Evolutionary conservation across 345 rosid species (phyloP).

Genomic region (Acer negundo): DNA sequence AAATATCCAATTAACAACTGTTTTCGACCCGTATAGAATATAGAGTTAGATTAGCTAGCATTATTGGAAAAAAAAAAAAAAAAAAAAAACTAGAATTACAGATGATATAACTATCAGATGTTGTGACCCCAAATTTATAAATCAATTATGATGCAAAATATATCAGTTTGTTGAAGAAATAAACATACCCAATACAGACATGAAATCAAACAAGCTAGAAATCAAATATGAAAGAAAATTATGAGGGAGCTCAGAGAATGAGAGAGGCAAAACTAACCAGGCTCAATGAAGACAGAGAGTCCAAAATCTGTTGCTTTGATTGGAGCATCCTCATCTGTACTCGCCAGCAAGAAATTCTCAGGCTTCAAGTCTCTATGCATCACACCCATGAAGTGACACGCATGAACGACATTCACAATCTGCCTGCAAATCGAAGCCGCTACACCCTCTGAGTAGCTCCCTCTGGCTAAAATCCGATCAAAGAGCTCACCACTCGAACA

Average conservation of each 20-base stretch:
- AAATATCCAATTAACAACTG: too few species aligned
- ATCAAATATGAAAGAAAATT: not conserved
- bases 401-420: conserved; percentile 84
- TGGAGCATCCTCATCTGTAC: conserved; percentile 45
- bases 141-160: not conserved
- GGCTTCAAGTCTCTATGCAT: conserved; percentile 94
- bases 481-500: conserved; percentile 97
- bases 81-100: not conserved
- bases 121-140: not conserved
- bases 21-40: too few species aligned
- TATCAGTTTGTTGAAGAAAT: not conserved
- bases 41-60: too few species aligned
- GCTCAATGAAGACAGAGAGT: conserved; percentile 86
- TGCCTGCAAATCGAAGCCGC: conserved; percentile 74
- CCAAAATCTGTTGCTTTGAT: conserved; percentile 90
- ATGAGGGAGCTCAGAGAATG: not conserved
- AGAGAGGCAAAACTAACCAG: conserved; percentile 42
- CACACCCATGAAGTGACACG: conserved; percentile 95
- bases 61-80: not conserved
- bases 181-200: not conserved
- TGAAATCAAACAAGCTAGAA: not conserved
- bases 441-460: conserved; percentile 75
- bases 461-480: conserved; percentile 74
- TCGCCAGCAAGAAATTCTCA: conserved; percentile 82
- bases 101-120: not conserved